phyloP scores from a whole-genome alignment of 768 basidiomycete genomes.

The Podaxis pistillaris region DNA sequence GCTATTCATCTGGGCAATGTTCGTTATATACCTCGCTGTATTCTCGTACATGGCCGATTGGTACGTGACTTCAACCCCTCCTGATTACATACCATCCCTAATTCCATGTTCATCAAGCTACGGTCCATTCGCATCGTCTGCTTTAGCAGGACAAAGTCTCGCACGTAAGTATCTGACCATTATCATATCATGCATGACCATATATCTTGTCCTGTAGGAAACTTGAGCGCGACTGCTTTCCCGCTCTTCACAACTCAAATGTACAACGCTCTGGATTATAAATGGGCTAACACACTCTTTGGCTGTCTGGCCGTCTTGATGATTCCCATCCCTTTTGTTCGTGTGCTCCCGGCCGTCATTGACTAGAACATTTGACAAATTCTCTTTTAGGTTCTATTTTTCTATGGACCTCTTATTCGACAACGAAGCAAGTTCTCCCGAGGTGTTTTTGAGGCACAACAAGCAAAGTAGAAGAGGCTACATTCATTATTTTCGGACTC shows the following conservation, averaged over 20 bases:
- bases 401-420: slow-evolving; percentile 41
- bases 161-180: slow-evolving; percentile 32
- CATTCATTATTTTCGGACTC: no score
- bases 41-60: slow-evolving; percentile 70
- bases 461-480: neutral
- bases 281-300: slow-evolving; percentile 62
- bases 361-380: neutral
- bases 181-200: neutral
- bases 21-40: slow-evolving; percentile 54
- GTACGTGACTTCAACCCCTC: slow-evolving; percentile 28
- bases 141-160: slow-evolving; percentile 65
- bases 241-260: slow-evolving; percentile 63
- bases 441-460: slow-evolving; percentile 22
- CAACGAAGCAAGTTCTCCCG: slow-evolving; percentile 39
- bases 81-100: neutral
- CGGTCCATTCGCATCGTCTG: slow-evolving; percentile 65
- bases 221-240: slow-evolving; percentile 50
- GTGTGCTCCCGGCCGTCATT: slow-evolving; percentile 19
- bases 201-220: slow-evolving; percentile 18
- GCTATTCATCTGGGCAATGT: slow-evolving; percentile 49
- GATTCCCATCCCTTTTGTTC: slow-evolving; percentile 58
- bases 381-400: slow-evolving; percentile 36
- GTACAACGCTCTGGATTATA: slow-evolving; percentile 53
- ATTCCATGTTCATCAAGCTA: slow-evolving; percentile 31
- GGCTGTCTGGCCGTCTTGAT: slow-evolving; percentile 49